A percentile compares a stretch with the other conserved stretches of the same genome.
Evolutionary conservation across 2,329 filamentous ascomycete species (phyloP).

Genomic region (Canariomyces notabilis): DNA sequence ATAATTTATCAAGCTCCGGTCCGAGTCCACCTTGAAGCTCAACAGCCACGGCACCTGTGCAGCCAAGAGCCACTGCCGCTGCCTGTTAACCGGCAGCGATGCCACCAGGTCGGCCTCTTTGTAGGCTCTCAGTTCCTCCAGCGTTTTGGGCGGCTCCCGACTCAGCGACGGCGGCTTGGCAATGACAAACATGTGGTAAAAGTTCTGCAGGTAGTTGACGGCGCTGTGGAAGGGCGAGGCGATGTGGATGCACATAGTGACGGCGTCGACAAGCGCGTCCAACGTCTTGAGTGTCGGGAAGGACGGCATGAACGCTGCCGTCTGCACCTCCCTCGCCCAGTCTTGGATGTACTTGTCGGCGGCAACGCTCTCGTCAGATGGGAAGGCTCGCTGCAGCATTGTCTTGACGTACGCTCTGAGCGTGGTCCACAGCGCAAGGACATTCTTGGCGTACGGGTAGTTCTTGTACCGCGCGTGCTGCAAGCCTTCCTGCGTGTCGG

Average conservation of each 20-base stretch:
- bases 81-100: constrained; percentile 38
- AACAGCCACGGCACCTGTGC: constrained; percentile 43
- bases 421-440: constrained; percentile 39
- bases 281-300: constrained; percentile 41
- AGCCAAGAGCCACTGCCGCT: constrained; percentile 41
- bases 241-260: constrained; percentile 50
- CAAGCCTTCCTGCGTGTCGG: constrained; percentile 29
- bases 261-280: constrained; percentile 38
- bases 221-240: constrained; percentile 46
- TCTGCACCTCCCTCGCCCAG: constrained; percentile 40
- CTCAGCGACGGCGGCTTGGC: constrained; percentile 40
- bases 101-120: constrained; percentile 32
- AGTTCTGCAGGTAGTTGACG: constrained; percentile 48
- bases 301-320: constrained; percentile 34
- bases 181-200: constrained; percentile 44
- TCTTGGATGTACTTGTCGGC: constrained; percentile 32
- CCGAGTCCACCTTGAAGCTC: constrained; percentile 37
- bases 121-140: constrained; percentile 30
- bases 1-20: constrained; percentile 38
- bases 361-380: constrained; percentile 29
- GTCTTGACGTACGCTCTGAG: constrained; percentile 39
- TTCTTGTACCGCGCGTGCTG: constrained; percentile 39
- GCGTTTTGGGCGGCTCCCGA: constrained; percentile 28
- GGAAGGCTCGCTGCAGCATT: constrained; percentile 34
- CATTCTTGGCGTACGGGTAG: constrained; percentile 45